These are phyloP conservation scores for Mycena indigotica DNA, from an alignment of 768 basidiomycete species.

Conservation along the genomic window DNA sequence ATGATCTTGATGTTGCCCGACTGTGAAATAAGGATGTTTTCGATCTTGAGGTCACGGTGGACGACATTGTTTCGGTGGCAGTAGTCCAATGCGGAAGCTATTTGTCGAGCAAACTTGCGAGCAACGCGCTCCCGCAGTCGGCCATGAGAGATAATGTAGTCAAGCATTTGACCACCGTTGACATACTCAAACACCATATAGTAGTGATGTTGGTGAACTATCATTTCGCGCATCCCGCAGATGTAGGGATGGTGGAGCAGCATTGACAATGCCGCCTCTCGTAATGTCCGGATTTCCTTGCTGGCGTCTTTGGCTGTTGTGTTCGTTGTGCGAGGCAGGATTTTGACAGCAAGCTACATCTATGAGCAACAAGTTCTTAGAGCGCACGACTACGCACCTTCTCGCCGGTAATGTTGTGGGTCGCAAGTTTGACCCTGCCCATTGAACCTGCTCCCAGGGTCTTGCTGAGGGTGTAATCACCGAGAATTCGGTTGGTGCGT, in stretches of 20 bases:
- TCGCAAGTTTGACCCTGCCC: slow-evolving; percentile 98
- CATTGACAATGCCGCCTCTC: slow-evolving; percentile 94
- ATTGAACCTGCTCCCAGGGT: slow-evolving; percentile 97
- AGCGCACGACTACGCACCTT: slow-evolving; percentile 62
- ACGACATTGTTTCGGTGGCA: slow-evolving; percentile 98
- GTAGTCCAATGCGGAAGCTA: slow-evolving; percentile 94
- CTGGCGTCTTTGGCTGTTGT: slow-evolving; percentile 78
- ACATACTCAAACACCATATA: slow-evolving; percentile 99
- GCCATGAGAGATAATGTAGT: slow-evolving; percentile 99
- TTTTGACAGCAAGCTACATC: slow-evolving; percentile 93
- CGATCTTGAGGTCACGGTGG: slow-evolving; percentile 98
- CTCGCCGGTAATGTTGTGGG: slow-evolving; percentile 85
- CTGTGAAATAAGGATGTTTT: slow-evolving; percentile 98
- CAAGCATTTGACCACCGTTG: slow-evolving; percentile 98
- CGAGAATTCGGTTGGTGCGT: slow-evolving; percentile 66
- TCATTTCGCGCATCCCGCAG: slow-evolving; percentile 99
- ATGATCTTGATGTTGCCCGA: slow-evolving; percentile 99
- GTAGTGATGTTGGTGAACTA: slow-evolving; percentile 95
- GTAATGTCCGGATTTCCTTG: slow-evolving; percentile 94
- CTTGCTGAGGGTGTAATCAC: slow-evolving; percentile 95
- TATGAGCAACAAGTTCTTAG: background rate
- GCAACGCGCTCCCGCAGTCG: slow-evolving; percentile 93
- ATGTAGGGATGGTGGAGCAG: slow-evolving; percentile 98
- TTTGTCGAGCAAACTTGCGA: slow-evolving; percentile 96
- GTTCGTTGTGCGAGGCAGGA: slow-evolving; percentile 74